phyloP scores from a whole-genome alignment of 2,329 filamentous ascomycete species.

The Sporothrix pseudoabietina region DNA sequence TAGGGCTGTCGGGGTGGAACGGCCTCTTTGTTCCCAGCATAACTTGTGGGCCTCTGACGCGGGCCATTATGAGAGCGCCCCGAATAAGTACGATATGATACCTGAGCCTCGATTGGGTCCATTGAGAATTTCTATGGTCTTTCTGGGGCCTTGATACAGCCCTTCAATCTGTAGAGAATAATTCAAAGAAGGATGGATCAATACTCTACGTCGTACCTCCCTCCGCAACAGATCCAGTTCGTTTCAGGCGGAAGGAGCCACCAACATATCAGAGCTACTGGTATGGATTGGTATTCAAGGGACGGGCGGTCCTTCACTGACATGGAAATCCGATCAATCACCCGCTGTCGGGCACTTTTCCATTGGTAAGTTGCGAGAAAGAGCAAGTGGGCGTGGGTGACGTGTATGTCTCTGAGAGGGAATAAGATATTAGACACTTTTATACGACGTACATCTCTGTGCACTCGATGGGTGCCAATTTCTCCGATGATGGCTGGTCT shows the following conservation, averaged over 20 bases:
- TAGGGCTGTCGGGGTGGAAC: slow-evolving; percentile 3
- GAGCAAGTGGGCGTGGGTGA: slow-evolving; percentile 13
- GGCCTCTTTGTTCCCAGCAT: background rate
- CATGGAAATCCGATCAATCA: background rate
- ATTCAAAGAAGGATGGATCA: background rate
- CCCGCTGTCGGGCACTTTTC: background rate
- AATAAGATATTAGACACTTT: background rate
- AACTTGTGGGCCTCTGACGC: background rate
- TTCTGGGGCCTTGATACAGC: background rate
- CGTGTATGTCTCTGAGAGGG: background rate
- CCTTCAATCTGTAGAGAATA: background rate
- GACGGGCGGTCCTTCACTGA: background rate
- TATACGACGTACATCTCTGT: background rate
- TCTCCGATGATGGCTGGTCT: background rate
- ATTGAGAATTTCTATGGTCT: background rate
- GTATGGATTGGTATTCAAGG: background rate
- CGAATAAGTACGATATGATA: background rate
- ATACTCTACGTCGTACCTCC: background rate
- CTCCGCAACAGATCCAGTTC: background rate
- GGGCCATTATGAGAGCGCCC: background rate
- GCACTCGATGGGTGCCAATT: background rate
- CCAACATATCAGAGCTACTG: background rate
- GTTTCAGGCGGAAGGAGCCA: background rate
- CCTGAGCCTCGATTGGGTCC: background rate
- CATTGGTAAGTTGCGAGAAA: background rate